Base-by-base conservation (phyloP, 192 early-diverging fungal species). In the Chytriomyces hyalinus region DNA sequence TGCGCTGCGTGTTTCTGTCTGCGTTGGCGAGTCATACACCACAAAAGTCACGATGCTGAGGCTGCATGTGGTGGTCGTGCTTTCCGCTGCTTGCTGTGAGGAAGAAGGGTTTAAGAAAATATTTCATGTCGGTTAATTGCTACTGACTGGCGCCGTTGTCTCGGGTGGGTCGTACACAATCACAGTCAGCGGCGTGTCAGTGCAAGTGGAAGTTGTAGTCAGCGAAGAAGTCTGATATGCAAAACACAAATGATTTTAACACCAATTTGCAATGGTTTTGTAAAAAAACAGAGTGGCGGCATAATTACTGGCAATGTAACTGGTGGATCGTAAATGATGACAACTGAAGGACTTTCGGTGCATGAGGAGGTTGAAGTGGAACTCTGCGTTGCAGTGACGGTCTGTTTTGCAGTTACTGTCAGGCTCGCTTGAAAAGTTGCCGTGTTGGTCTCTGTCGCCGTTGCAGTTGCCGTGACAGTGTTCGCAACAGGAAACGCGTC, bases 261-360 rank as follows among this genome's bases (percentile, higher is more conserved):
- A 36, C 36, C 36, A 4, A 36, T 36, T 36, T 36, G 36, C 36
- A 36, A 36, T 36, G 36, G 36, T 36, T 36, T 36, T 36, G 1
- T 36, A 36, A 36, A 36, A 36, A 36, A 36, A 36, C 36, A 36
- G 36, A 36, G 36, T 36, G 36, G 36, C 4, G 36, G 36, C 36
- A 57, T 57, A 57, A 57, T 26, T 26, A 26, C 53, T 57, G 15
- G 20, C 53, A 57, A 20, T n/a, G 20, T 36, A 36, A 36, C 36
- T 36, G 53, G 53, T 20, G 53, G 53, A n/a, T 57, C 53, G 53
- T 57, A 57, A n/a, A 57, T 57, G 13, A 57, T 57, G 53, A 57
- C 53, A 5, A 57, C 15, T 13, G 5, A 57, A 57, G 53, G 53
- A 5, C 15, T n/a, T 20, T 57, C 53, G 2, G 53, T 57, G 53